These are phyloP conservation scores for Sclerotiophoma versabilis DNA, from an alignment of 2,329 filamentous ascomycete species.

Conservation along the genomic window DNA sequence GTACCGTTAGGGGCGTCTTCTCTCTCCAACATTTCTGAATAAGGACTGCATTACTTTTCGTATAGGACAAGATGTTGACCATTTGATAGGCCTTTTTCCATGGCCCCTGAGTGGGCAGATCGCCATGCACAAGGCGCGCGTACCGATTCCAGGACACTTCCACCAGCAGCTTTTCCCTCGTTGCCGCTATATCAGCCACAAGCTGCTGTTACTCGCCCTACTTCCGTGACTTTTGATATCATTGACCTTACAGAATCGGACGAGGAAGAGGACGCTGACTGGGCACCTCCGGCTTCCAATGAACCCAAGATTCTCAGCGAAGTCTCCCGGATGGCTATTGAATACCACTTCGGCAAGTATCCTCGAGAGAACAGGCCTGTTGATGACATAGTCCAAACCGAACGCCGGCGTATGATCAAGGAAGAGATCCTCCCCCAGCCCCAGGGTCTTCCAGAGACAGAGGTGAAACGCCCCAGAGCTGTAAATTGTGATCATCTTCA, in stretches of 20 bases:
- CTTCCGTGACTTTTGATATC: background rate
- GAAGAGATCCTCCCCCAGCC: background rate
- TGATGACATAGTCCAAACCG: background rate
- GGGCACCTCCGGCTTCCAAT: background rate
- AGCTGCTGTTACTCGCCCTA: background rate
- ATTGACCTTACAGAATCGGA: background rate
- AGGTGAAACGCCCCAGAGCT: background rate
- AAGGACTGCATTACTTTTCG: background rate
- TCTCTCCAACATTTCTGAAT: background rate
- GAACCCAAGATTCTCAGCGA: background rate
- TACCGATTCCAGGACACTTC: background rate
- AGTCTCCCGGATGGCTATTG: background rate
- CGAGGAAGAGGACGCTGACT: background rate
- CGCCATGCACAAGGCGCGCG: background rate
- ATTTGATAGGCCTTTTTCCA: background rate
- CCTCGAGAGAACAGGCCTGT: background rate
- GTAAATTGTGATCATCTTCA: background rate
- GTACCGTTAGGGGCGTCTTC: background rate
- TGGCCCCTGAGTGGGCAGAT: background rate
- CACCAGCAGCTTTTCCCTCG: background rate
- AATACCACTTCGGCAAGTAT: background rate
- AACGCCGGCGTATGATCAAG: background rate
- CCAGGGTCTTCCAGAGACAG: background rate
- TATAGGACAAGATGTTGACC: background rate
- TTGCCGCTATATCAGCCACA: background rate